Evolutionary conservation across 1,284 basidiomycete genomes (phyloP).

Genomic region (Kalmanozyma brasiliensis): DNA sequence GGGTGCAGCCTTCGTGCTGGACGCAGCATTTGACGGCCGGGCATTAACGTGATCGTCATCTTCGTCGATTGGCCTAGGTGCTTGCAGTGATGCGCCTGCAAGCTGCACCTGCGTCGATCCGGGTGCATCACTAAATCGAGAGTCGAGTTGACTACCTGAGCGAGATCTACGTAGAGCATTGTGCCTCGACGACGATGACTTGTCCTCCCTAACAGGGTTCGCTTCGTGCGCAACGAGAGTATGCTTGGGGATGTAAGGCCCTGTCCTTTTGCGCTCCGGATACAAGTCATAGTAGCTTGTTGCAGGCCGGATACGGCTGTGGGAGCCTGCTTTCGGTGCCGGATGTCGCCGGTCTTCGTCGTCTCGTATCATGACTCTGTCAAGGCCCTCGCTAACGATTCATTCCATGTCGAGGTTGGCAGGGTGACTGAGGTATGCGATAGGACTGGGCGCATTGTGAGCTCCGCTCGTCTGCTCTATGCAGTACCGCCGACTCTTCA

Average conservation of each 20-base stretch:
- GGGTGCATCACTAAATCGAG: background rate
- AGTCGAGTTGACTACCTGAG: conserved; percentile 12
- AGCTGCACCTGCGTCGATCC: background rate
- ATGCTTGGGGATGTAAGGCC: conserved; percentile 49
- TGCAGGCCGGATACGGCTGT: conserved; percentile 2
- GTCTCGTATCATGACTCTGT: conserved; percentile 1
- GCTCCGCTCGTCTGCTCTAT: too few relatives aligned
- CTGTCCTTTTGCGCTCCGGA: conserved; percentile 50
- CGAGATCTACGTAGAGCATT: conserved; percentile 5
- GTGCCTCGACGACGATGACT: background rate
- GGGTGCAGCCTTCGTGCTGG: conserved; percentile 38
- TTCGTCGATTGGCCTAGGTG: background rate
- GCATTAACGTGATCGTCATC: background rate
- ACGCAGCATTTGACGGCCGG: background rate
- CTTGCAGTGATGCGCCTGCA: background rate
- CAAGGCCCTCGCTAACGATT: too few relatives aligned
- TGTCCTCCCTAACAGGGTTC: background rate
- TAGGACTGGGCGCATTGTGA: too few relatives aligned
- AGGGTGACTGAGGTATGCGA: too few relatives aligned
- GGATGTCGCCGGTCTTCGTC: background rate
- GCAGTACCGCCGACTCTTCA: too few relatives aligned
- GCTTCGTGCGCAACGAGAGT: conserved; percentile 13
- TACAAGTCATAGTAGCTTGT: conserved; percentile 55
- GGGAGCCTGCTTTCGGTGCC: conserved; percentile 1
- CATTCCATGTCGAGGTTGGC: too few relatives aligned